These are phyloP conservation scores for Debaryomyces robertsiae DNA, from an alignment of 1,139 yeast species.

Conservation along the genomic window DNA sequence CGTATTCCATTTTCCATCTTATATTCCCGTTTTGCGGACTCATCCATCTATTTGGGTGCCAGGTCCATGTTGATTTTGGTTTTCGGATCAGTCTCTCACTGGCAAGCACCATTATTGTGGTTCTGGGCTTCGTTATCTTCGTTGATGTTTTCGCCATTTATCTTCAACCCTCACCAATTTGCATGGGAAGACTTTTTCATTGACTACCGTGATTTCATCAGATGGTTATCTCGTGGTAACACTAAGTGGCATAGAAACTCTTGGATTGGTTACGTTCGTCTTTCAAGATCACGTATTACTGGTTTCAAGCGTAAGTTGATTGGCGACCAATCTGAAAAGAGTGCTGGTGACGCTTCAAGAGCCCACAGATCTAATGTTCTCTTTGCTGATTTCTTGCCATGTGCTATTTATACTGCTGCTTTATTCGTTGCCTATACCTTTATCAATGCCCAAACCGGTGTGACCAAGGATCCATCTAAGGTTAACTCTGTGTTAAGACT, in stretches of 20 bases:
- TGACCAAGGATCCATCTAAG: slow-evolving; percentile 47
- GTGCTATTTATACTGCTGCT: slow-evolving; percentile 84
- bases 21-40: slow-evolving; percentile 95
- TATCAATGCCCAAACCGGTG: slow-evolving; percentile 98
- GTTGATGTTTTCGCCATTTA: slow-evolving; percentile 88
- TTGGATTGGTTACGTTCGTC: slow-evolving; percentile 97
- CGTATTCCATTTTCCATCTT: slow-evolving; percentile 96
- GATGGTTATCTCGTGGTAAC: slow-evolving; percentile 99
- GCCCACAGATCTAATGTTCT: slow-evolving; percentile 88
- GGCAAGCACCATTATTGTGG: slow-evolving; percentile 98
- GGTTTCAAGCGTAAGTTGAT: slow-evolving; percentile 94
- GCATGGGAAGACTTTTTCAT: slow-evolving; percentile 98
- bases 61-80: slow-evolving; percentile 85
- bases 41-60: slow-evolving; percentile 95
- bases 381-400: slow-evolving; percentile 86
- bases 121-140: slow-evolving; percentile 97
- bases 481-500: slow-evolving; percentile 86
- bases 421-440: slow-evolving; percentile 89
- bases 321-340: slow-evolving; percentile 89
- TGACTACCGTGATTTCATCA: slow-evolving; percentile 96
- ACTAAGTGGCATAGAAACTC: slow-evolving; percentile 99
- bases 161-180: slow-evolving; percentile 98
- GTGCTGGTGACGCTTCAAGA: slow-evolving; percentile 92
- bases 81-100: slow-evolving; percentile 89
- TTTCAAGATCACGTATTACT: slow-evolving; percentile 94